Base-by-base conservation (phyloP, 805 yeast genomes). In the Maudiozyma saulgeensis region DNA sequence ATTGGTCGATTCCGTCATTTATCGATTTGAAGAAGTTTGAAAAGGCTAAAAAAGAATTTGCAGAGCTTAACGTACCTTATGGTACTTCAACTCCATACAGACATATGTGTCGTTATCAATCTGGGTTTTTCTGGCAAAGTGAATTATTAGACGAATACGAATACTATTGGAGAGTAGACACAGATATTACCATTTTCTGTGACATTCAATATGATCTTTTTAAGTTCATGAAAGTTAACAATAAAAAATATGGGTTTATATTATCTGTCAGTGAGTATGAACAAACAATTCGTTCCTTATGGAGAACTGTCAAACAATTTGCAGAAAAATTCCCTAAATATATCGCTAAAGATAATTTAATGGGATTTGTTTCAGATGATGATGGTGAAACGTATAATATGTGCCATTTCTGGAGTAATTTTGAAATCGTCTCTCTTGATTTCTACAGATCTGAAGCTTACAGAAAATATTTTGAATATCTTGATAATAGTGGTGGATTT, bases 391-490 rank as follows among this genome's bases (percentile, higher is more conserved):
- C 78, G 0, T 87, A 81, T 66, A 86, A 85, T 60, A 61, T 77
- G 58, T 86, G 95, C 61, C 95, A 87, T 64, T 87, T 82, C 64
- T 86, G 95, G 93, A 76, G 87, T 7, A 84, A 84, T 64, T 84
- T 83, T 56, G 89, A 84, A 68, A 71, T 85, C 48, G 93, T 85
- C 2, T 83, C 82, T 51, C 71, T 85, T 60, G 82, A 81, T 47
- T 78, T 85, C 53, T 82, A 81, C 77, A 71, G 88, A 55, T 70
- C 79, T 0, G 64, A 72, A 37, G 72, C 75, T 19, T 85, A 84
- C 66, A 70, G 73, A 43, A 70, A 74, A 8, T 84, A 76, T 66
- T 85, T 85, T 62, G 71, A 83, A 21, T 69, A 69, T 61, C 69
- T 86, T 43, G 95, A 86, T 61, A 51, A 65, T 44, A 63, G 77